Evolutionary conservation across 805 yeast genomes (phyloP), one percentile per base, ranked within the genome.

Genomic region (Kuraishia piskuri): DNA sequence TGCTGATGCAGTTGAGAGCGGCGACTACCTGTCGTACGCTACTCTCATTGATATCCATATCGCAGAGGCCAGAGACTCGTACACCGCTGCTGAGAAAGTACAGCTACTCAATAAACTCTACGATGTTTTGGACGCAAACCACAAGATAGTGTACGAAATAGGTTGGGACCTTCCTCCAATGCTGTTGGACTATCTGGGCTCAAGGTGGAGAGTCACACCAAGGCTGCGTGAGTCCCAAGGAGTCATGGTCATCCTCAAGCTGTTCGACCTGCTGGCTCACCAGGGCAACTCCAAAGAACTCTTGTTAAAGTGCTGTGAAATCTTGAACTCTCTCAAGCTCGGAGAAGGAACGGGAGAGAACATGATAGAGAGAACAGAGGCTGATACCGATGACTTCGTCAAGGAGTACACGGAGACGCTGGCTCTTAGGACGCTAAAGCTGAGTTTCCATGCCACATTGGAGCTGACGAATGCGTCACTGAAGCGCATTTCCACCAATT

Each of bases 141-240:
- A 74, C 19, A 76, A 75, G 10, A 67, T 89, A 26, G 72, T 83
- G 0, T 73, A 77, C 48, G 86, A 84, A 58, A 81, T 90, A 56
- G 96, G 96, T 1, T 91, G 97, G 97, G 97, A 91, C 66, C 63
- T 91, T n/a, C 96, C 96, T 0, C 77, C 76, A 31, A 68, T 88
- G 51, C 58, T 91, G 6, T 31, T 46, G 10, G 73, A 74, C 9
- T 87, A 76, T 63, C 63, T 85, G n/a, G 71, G 71, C 10, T 52
- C 62, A 7, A 68, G 67, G 14, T 60, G 82, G 71, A 54, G 69
- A 60, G 56, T 50, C 61, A 68, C 49, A 24, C 58, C 24, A 51
- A 61, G 4, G 56, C 77, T 55, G 63, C 79, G 48, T 54, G 62
- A 24, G 65, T 74, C n/a, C 75, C 78, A 51, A 64, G 74, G 54